Conservation (phyloP, 768 basidiomycete genomes). For the Solioccasus polychromus region DNA sequence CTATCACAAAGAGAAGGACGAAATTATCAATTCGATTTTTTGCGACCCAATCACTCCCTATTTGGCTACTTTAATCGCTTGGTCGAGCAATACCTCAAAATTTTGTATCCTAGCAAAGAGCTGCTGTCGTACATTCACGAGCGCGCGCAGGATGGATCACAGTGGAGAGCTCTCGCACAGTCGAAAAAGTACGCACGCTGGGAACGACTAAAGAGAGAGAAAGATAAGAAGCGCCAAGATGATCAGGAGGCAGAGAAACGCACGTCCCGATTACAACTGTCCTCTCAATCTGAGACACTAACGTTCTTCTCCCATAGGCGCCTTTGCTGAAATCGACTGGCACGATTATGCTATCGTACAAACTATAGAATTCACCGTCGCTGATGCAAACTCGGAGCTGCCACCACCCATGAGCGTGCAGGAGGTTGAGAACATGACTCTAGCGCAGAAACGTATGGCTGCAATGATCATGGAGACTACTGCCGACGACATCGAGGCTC, state of each 20-base stretch:
- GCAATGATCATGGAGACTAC: conserved; percentile 98
- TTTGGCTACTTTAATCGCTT: conserved; percentile 97
- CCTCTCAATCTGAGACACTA: neutral
- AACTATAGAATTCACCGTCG: conserved; percentile 94
- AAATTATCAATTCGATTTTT: conserved; percentile 97
- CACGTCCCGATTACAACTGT: conserved; percentile 35
- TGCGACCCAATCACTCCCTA: conserved; percentile 92
- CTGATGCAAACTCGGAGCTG: conserved; percentile 86
- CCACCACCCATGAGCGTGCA: conserved; percentile 96
- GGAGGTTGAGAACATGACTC: conserved; percentile 93
- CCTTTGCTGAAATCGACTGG: conserved; percentile 98
- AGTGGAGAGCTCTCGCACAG: conserved; percentile 76
- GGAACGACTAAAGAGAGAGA: conserved; percentile 80
- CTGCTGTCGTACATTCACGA: conserved; percentile 70
- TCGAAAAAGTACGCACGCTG: conserved; percentile 81
- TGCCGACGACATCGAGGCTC: conserved; percentile 80
- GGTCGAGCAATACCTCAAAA: conserved; percentile 93
- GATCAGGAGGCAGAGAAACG: conserved; percentile 91
- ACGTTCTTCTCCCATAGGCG: conserved; percentile 46
- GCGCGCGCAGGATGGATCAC: conserved; percentile 59
- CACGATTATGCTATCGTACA: conserved; percentile 98
- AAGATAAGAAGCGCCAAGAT: conserved; percentile 82
- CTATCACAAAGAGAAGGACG: conserved; percentile 87
- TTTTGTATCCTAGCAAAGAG: conserved; percentile 81
- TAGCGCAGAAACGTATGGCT: conserved; percentile 97